Percentiles rank a stretch among this genome's conserved stretches.
These are phyloP conservation scores for Westerdykella sp. DNA, from an alignment of 2,329 filamentous ascomycete genomes.

Conservation along the genomic window DNA sequence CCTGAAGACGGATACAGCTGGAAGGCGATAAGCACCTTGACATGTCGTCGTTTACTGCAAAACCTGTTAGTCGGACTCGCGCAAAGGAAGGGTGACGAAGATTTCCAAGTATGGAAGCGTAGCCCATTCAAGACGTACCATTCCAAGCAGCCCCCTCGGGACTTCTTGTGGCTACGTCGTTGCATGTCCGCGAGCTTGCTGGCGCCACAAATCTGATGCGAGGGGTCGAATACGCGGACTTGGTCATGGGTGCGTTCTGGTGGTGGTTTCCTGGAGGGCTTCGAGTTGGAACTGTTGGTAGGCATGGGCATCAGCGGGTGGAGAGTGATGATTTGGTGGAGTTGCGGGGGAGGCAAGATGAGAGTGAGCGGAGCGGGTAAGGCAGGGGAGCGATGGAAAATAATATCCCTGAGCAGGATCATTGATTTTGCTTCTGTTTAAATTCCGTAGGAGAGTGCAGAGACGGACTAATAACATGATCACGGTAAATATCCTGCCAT, in stretches of 20 bases:
- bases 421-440: too few species aligned
- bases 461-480: too few species aligned
- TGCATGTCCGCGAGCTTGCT: constrained; percentile 6
- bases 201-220: too few species aligned
- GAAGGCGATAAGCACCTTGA: constrained; percentile 8
- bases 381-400: too few species aligned
- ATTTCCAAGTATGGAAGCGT: neutral
- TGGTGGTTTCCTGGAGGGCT: neutral
- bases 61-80: neutral
- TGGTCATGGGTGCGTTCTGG: constrained; percentile 1
- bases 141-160: constrained; percentile 12
- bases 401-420: too few species aligned
- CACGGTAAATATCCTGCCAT: too few species aligned
- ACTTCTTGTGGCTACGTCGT: constrained; percentile 20
- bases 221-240: too few species aligned
- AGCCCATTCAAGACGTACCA: constrained; percentile 10
- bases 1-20: too few species aligned
- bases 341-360: neutral
- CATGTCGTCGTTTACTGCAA: constrained; percentile 15
- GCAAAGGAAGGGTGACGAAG: neutral
- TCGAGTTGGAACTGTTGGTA: neutral
- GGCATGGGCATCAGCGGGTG: neutral
- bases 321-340: neutral
- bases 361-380: too few species aligned
- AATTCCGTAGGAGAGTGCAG: too few species aligned